Percentiles rank a stretch among this genome's conserved stretches.
phyloP scores from a whole-genome alignment of 768 basidiomycete species.

The Lactarius trivialis region DNA sequence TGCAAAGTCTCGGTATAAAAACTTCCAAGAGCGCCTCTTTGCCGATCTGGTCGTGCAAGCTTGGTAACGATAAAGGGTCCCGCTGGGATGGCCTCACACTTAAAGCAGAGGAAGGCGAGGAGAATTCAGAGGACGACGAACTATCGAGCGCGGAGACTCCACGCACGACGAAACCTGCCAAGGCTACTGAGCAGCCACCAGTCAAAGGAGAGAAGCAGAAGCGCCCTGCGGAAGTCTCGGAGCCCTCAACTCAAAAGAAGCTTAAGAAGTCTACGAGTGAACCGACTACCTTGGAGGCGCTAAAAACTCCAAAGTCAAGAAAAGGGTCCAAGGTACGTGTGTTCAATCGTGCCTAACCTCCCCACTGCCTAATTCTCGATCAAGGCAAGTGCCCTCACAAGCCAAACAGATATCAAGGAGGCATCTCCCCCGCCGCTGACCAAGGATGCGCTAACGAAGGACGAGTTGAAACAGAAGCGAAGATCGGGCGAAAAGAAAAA shows the following conservation, averaged over 20 bases:
- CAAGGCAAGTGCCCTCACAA: neutral
- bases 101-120: slow-evolving; percentile 5
- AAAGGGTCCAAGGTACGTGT: neutral
- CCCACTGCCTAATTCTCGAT: neutral
- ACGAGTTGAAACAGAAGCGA: slow-evolving; percentile 52
- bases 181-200: slow-evolving; percentile 8
- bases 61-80: slow-evolving; percentile 53
- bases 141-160: neutral
- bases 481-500: slow-evolving; percentile 53
- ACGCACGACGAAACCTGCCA: neutral
- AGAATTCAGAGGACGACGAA: neutral
- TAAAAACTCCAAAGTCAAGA: neutral
- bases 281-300: neutral
- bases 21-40: slow-evolving; percentile 75
- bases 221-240: slow-evolving; percentile 34
- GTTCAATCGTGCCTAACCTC: neutral
- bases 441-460: slow-evolving; percentile 28
- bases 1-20: slow-evolving; percentile 86
- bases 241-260: slow-evolving; percentile 27
- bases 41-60: slow-evolving; percentile 84
- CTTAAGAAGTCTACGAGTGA: neutral
- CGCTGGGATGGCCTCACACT: slow-evolving; percentile 51
- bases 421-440: slow-evolving; percentile 13
- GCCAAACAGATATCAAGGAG: slow-evolving; percentile 22
- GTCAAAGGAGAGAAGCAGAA: slow-evolving; percentile 32